Evolutionary conservation across 163 green algal species (phyloP).

Genomic region (Scenedesmus sp.): DNA sequence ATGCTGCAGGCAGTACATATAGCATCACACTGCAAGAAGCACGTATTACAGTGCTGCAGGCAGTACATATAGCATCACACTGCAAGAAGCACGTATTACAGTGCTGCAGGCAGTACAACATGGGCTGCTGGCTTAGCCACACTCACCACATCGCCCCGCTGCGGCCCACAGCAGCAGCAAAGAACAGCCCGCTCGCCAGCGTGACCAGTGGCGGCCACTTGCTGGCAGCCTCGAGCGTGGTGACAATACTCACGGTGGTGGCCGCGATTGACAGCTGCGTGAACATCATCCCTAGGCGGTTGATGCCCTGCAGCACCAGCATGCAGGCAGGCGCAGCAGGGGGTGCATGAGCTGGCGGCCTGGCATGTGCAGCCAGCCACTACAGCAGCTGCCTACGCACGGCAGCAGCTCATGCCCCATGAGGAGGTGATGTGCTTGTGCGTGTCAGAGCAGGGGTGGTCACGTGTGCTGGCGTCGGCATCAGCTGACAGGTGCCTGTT

Average conservation of each 20-base stretch:
- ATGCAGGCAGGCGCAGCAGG: not conserved
- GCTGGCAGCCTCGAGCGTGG: constrained; percentile 52
- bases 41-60: not conserved
- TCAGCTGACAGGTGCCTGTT: too few relatives aligned
- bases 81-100: not conserved
- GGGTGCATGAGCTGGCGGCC: not conserved
- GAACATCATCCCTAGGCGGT: constrained; percentile 57
- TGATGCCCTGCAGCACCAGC: constrained; percentile 39
- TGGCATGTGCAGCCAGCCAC: not conserved
- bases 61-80: not conserved
- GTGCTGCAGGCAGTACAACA: not conserved
- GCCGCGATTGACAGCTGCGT: constrained; percentile 56
- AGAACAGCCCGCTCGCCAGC: constrained; percentile 49
- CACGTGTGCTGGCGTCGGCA: too few relatives aligned
- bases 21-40: too few relatives aligned
- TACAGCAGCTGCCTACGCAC: too few relatives aligned
- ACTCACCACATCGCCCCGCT: constrained; percentile 49
- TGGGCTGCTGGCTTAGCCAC: not conserved
- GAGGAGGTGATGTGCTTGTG: too few relatives aligned
- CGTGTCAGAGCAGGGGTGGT: too few relatives aligned
- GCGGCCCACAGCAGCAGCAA: constrained; percentile 36
- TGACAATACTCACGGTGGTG: constrained; percentile 47
- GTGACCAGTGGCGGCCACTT: constrained; percentile 60
- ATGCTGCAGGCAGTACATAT: not conserved
- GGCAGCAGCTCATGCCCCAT: too few relatives aligned